Evolutionary conservation across 768 basidiomycete species (phyloP).

Genomic region (Termitomyces sp.): DNA sequence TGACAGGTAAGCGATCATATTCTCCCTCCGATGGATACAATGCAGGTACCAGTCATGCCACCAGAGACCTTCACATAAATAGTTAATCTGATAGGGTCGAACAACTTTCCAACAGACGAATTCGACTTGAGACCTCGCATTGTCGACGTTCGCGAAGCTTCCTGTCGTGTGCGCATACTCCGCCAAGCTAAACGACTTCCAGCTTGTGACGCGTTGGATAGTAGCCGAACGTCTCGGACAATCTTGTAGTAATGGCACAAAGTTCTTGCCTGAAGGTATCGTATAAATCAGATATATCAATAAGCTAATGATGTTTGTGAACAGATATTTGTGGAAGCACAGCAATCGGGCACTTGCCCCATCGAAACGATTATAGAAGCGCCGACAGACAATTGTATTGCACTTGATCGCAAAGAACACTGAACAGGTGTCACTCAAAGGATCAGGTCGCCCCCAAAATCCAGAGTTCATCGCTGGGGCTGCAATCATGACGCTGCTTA

Average conservation of each 20-base stretch:
- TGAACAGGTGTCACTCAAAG: not conserved
- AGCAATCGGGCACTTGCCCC: not conserved
- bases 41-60: too few species aligned
- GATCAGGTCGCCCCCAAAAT: not conserved
- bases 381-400: too few species aligned
- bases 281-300: not conserved
- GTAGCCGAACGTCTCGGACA: not conserved
- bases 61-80: too few species aligned
- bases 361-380: conserved; percentile 1
- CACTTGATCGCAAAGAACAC: not conserved
- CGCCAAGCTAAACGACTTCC: not conserved
- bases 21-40: too few species aligned
- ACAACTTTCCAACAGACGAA: not conserved
- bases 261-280: not conserved
- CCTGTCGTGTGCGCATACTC: not conserved
- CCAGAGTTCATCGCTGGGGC: too few species aligned
- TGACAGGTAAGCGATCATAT: too few species aligned
- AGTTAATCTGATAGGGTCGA: not conserved
- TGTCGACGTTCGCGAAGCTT: not conserved
- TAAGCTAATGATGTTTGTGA: not conserved
- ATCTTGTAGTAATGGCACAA: not conserved
- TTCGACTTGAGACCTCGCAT: not conserved
- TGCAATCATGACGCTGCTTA: not conserved
- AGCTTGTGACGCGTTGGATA: not conserved
- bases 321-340: not conserved